Evolutionary conservation across 2,329 filamentous ascomycete genomes (phyloP).

Genomic region (Colletotrichum lentis): DNA sequence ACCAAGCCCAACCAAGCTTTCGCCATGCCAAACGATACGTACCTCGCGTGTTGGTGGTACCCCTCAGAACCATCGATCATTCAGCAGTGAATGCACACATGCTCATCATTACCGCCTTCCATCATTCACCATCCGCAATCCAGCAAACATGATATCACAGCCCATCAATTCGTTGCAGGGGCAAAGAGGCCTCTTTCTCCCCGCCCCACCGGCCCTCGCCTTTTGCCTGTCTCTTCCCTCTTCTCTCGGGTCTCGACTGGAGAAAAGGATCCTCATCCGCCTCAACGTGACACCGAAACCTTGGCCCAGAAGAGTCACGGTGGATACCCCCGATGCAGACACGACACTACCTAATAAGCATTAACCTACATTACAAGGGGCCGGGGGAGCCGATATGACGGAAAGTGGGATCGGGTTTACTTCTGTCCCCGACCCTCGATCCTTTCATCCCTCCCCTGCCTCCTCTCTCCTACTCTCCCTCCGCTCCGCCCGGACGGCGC

Average conservation of each 20-base stretch:
- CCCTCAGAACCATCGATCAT: neutral
- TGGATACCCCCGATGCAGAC: slow-evolving; percentile 1
- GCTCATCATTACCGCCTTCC: slow-evolving; percentile 6
- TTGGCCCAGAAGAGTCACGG: slow-evolving; percentile 13
- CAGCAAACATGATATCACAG: slow-evolving; percentile 30
- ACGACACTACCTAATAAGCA: slow-evolving; percentile 1
- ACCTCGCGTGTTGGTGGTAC: neutral
- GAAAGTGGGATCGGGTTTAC: slow-evolving; percentile 21
- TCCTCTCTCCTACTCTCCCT: slow-evolving; percentile 3
- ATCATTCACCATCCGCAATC: neutral
- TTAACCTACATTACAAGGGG: neutral
- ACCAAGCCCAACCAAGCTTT: slow-evolving; percentile 29
- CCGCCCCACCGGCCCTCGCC: slow-evolving; percentile 5
- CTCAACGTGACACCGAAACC: neutral
- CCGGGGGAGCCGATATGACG: neutral
- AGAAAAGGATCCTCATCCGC: slow-evolving; percentile 6
- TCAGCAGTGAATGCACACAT: slow-evolving; percentile 9
- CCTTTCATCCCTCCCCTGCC: neutral
- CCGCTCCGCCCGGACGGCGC: slow-evolving; percentile 26
- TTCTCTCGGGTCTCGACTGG: slow-evolving; percentile 7
- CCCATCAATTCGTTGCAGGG: slow-evolving; percentile 17
- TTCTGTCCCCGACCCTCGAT: neutral
- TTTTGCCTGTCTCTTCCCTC: neutral
- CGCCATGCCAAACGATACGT: slow-evolving; percentile 31
- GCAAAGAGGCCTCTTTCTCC: slow-evolving; percentile 18